Base-by-base conservation (phyloP, 108 stramenopile species). In the Aurantiochytrium sp. region DNA sequence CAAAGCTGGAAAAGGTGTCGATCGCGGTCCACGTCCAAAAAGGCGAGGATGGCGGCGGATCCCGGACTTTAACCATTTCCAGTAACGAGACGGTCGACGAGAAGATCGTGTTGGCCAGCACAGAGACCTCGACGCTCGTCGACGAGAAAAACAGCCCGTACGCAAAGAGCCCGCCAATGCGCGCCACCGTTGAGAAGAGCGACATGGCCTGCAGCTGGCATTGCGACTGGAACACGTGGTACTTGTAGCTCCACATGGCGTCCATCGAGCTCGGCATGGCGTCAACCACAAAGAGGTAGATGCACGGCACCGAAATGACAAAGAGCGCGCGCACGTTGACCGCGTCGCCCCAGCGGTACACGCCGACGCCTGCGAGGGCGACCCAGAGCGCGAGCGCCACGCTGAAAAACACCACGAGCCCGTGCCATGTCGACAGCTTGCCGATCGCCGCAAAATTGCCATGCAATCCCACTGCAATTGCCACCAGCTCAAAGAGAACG, bases 241-340 rank as follows among this genome's bases (percentile, higher is more conserved):
- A 81, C 45, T 81, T 81, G 73, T 81, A 81, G 73, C 42, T 48
- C 6, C 19, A 41, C 73, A 81, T 48, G 6, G 24, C 73, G 17
- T 81, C 73, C 45, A 81, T 48, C n/a, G 73, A 81, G 27, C 42
- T 81, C 32, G 73, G 73, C n/a, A 81, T 24, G 12, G 73, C 73
- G 24, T 81, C 73, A 6, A 81, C 73, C 42, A 81, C 42, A 48
- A 81, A 81, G 39, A 81, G 73, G 73, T 81, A 81, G 12, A 81
- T 81, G 73, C 73, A 81, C 6, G 73, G 73, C 42, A 81, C 45
- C 73, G 73, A 81, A 81, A 81, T 48, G 10, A 48, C 42, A 6
- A 81, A n/a, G n/a, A 81, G 73, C 17, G 45, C 45, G 10, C 73
- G 73, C 1, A 81, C 45, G 32, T 41, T 48, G 30, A 24, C 19